Evolutionary conservation across 768 basidiomycete species (phyloP).

Genomic region (Galerina marginata): DNA sequence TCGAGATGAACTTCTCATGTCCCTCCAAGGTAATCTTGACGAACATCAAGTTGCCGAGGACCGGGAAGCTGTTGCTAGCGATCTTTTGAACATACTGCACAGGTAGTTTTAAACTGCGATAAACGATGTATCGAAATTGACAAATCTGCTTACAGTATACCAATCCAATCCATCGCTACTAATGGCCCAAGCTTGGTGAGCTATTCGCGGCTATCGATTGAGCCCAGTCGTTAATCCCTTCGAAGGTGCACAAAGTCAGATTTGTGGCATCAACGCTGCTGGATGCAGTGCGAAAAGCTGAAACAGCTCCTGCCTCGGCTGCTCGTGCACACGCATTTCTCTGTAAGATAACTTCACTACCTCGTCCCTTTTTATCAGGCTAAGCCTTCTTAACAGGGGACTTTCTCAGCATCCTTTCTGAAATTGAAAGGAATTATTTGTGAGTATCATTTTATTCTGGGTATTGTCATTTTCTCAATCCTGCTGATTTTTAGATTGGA

Average conservation of each 20-base stretch:
- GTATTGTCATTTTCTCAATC: conserved; percentile 1
- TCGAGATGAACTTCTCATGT: conserved; percentile 80
- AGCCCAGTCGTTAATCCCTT: conserved; percentile 15
- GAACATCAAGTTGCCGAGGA: conserved; percentile 72
- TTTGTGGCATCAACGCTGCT: conserved; percentile 91
- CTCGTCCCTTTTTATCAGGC: conserved; percentile 12
- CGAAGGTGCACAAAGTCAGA: conserved; percentile 87
- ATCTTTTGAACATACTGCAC: conserved; percentile 85
- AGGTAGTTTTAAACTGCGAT: conserved; percentile 47
- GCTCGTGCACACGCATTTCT: conserved; percentile 88
- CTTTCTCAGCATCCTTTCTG: conserved; percentile 88
- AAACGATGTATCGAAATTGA: conserved; percentile 11
- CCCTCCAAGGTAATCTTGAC: conserved; percentile 67
- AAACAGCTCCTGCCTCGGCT: conserved; percentile 79
- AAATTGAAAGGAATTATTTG: conserved; percentile 92
- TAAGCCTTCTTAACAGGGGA: conserved; percentile 62
- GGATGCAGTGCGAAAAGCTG: conserved; percentile 82
- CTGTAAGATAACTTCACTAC: conserved; percentile 53
- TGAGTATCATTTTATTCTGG: conserved; percentile 30
- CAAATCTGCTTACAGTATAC: conserved; percentile 61
- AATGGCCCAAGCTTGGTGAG: conserved; percentile 79
- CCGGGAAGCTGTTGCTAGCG: conserved; percentile 84
- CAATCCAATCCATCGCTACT: conserved; percentile 90
- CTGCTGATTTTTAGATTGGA: conserved; percentile 52
- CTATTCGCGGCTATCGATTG: neutral